Evolutionary conservation across 2,329 filamentous ascomycete genomes (phyloP), one percentile per base, ranked within the genome.

Genomic region (Didymella pinodella): DNA sequence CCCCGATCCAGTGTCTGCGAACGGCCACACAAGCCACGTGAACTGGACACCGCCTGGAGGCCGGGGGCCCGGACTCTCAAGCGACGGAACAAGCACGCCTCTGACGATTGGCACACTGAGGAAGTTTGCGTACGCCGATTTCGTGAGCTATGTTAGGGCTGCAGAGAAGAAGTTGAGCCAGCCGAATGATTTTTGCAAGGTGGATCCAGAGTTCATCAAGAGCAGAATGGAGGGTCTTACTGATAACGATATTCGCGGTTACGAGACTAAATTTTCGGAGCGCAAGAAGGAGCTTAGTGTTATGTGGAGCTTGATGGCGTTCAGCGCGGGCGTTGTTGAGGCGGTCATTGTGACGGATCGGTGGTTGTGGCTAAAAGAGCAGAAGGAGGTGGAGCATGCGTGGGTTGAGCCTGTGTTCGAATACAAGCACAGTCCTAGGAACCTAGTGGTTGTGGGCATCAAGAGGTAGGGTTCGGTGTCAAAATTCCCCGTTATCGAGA

Each of bases 391-490:
- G 7, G 88, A 85, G 64, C 85, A 90, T 64, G 90, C 88, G 59
- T 99, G 95, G 95, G 93, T 97, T 5, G 92, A 98, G 80, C 84
- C 90, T 0, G 93, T 97, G 4, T 98, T 98, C 80, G 92, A 96
- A 66, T 97, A 96, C 76, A 81, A 79, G 36, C 79, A 90, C 73
- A 97, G 93, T 75, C 95, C 95, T 47, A 84, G 95, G 62, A 98
- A 99, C 77, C 77, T 98, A 71, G 94, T 96, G 2, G 90, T 99
- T 4, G 93, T 98, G 29, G 95, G 94, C 0, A 84, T 98, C 48
- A 97, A 97, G 80, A 86, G 84, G 53, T 72, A 36, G 18, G 1
- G 22, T 22, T 22, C 3, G 22, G 22, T 22, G 2, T 22, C 22
- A 22, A 22, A 22, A 22, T 22, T 22, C 22, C 22, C 3, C 22